Base-by-base conservation (phyloP, 164 flowering plant species). In the Warburgia ugandensis region DNA sequence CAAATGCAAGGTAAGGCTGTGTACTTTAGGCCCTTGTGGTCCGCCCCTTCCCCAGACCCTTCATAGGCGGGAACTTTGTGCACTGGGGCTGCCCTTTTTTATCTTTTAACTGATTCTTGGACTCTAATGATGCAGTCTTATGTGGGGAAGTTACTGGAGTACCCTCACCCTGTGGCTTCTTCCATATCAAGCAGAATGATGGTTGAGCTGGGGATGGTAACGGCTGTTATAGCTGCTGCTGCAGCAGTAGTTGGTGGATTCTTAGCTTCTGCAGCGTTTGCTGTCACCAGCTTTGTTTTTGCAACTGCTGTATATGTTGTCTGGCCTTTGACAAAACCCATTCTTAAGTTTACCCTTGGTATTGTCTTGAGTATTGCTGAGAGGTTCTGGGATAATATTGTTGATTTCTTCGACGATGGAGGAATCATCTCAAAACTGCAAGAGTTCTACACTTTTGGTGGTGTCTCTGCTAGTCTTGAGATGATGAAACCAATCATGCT, bases 81-180 rank as follows among this genome's bases (percentile, higher is more conserved):
- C n/a, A n/a, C n/a, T n/a, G n/a, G n/a, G n/a, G n/a, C n/a, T n/a
- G n/a, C n/a, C n/a, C n/a, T 36, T 49, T 27, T 49, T 22, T 22
- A 32, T 12, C 12, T 31, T 10, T 17, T 41, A 29, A 13, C 39
- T 60, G 20, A 57, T 37, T 27, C 16, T 40, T 62, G 35, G 38
- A 25, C 54, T 27, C 51, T 57, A 9, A 65, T 37, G 14, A 27
- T 76, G 74, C 87, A 91, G 98, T 76, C 95, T 49, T 83, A 71
- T 66, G 83, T 85, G 27, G 94, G 84, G 41, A 83, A 76, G 51
- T 40, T 76, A 43, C 86, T 83, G 2, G 83, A 81, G 40, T 79
- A 75, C 61, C 98, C 95, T 65, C 74, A 84, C 70, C 92, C 96
- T 2, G 84, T 83, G 45, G 96, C 98, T 45, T 84, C 92, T 63